Evolutionary conservation across 495 filamentous ascomycete genomes (phyloP), one percentile per base, ranked within the genome.

Genomic region (Friedmanniomyces simplex): DNA sequence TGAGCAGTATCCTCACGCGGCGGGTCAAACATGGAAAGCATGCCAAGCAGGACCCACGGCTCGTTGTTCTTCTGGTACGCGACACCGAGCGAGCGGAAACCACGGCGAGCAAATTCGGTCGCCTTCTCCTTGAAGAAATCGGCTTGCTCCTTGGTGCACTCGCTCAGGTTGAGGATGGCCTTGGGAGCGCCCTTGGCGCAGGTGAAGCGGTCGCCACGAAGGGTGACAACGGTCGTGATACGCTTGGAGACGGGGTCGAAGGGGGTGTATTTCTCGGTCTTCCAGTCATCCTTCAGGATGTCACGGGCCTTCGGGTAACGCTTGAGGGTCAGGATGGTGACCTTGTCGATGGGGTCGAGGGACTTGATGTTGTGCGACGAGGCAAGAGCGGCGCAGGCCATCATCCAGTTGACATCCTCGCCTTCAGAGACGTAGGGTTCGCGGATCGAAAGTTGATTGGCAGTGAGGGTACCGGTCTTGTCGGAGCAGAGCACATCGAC

Each of bases 231-330:
- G 56, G 80, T 75, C 59, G 83, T 86, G 64, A 87, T 87, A 70
- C 84, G 83, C 78, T 87, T 87, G 69, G 83, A 86, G 67, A 87
- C 83, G 50, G 84, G 84, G 69, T 87, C 84, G 77, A 87, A 87
- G 46, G 84, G 84, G 68, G 79, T 86, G 76, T 85, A 87, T 71
- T 83, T 85, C 71, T 84, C 78, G 60, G 84, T 87, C 68, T 77
- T 74, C 84, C 84, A 87, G 74, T 83, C 82, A 67, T 81, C 76
- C 54, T 77, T 71, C 54, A 87, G 77, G 63, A 85, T 84, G 66
- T 85, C 81, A 67, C 80, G 78, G 54, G 82, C 81, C 74, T 85
- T 85, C 69, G 83, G 84, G 75, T 85, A 86, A 54, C 84, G 78
- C 65, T 82, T 83, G 66, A 87, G 77, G 39, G 84, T 87, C 54